phyloP scores from a whole-genome alignment of 495 filamentous ascomycete genomes.

The Penicillium ochrochloron region DNA sequence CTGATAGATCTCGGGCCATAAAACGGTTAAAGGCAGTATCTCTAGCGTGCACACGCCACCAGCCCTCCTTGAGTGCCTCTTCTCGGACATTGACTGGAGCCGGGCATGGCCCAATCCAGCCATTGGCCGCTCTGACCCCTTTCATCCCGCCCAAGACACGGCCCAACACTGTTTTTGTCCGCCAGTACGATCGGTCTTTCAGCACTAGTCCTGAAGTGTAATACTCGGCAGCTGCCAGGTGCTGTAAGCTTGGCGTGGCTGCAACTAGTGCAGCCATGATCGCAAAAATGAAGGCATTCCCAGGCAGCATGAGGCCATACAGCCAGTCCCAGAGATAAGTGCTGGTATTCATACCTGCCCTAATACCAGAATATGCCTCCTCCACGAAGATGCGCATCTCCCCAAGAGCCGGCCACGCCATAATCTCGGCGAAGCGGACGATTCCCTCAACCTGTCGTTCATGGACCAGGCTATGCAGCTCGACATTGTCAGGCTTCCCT shows the following conservation, averaged over 20 bases:
- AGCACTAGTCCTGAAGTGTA: slow-evolving; percentile 15
- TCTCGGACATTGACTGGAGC: neutral
- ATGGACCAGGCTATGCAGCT: slow-evolving; percentile 11
- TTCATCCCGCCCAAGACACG: slow-evolving; percentile 13
- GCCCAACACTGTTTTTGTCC: slow-evolving; percentile 13
- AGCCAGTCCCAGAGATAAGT: slow-evolving; percentile 17
- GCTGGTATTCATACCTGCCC: neutral
- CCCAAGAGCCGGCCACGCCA: slow-evolving; percentile 14
- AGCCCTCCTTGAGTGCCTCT: neutral
- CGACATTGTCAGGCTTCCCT: neutral
- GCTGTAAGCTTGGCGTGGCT: slow-evolving; percentile 7
- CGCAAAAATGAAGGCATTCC: slow-evolving; percentile 4
- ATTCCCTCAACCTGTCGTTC: slow-evolving; percentile 15
- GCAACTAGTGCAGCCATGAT: slow-evolving; percentile 14
- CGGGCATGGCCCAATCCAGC: slow-evolving; percentile 18
- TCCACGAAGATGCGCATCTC: slow-evolving; percentile 10
- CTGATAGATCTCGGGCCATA: slow-evolving; percentile 7
- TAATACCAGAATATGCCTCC: slow-evolving; percentile 9
- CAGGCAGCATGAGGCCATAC: slow-evolving; percentile 15
- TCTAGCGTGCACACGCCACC: slow-evolving; percentile 8
- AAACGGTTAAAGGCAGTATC: slow-evolving; percentile 6
- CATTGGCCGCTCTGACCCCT: slow-evolving; percentile 10
- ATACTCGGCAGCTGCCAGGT: slow-evolving; percentile 3
- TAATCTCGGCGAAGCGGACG: slow-evolving; percentile 12
- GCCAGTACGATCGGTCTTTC: slow-evolving; percentile 16